Evolutionary conservation across 495 filamentous ascomycete genomes (phyloP).

Genomic region (Cenococcum geophilum): DNA sequence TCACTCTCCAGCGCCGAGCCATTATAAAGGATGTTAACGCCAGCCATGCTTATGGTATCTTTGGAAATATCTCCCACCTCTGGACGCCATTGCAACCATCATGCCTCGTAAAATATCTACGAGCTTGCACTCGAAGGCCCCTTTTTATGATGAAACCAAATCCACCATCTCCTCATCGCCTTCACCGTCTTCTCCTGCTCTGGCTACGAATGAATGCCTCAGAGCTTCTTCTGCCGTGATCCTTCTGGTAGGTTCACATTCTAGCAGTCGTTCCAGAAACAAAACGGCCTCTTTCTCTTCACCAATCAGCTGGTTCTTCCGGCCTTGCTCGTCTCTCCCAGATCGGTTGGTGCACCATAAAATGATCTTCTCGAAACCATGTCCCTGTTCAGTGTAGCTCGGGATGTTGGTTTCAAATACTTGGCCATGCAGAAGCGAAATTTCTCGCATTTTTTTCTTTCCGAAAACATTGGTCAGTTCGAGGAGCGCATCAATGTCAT

Average conservation of each 20-base stretch:
- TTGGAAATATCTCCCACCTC: constrained; percentile 2
- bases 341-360: constrained; percentile 73
- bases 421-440: constrained; percentile 76
- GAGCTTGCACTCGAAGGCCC: not conserved
- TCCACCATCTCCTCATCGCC: constrained; percentile 29
- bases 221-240: constrained; percentile 68
- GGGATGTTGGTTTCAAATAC: constrained; percentile 88
- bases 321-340: constrained; percentile 42
- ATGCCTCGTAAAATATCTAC: not conserved
- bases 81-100: not conserved
- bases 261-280: constrained; percentile 63
- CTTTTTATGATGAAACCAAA: constrained; percentile 10
- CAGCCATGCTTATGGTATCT: constrained; percentile 8
- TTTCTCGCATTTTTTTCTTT: constrained; percentile 68
- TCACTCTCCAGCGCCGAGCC: not conserved
- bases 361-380: constrained; percentile 84
- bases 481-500: constrained; percentile 94
- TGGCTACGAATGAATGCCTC: constrained; percentile 59
- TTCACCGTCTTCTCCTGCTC: constrained; percentile 18
- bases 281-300: constrained; percentile 61
- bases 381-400: constrained; percentile 77
- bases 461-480: constrained; percentile 96
- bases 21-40: not conserved
- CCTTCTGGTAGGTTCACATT: constrained; percentile 63
- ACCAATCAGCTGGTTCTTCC: constrained; percentile 42